Conservation (phyloP, 176 grass and related monocot species). For the Musa beccarii region DNA sequence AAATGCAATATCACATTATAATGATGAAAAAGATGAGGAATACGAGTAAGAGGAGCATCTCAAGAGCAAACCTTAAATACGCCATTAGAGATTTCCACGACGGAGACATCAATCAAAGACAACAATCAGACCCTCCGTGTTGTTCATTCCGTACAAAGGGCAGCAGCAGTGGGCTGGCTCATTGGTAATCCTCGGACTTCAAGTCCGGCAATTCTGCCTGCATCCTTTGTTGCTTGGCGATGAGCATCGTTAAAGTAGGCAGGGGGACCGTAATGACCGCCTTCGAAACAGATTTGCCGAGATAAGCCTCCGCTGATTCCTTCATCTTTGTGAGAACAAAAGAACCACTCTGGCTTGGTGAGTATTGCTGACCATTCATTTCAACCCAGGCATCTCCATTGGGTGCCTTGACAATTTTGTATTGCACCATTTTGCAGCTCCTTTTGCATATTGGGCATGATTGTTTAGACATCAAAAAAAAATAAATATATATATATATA, state of each 20-base stretch:
- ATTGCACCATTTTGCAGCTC: constrained; percentile 49
- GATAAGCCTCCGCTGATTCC: too few relatives aligned
- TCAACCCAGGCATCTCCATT: constrained; percentile 35
- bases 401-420: constrained; percentile 37
- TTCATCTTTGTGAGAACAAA: constrained; percentile 26
- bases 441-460: too few relatives aligned
- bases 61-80: constrained; percentile 65
- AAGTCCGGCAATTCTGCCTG: too few relatives aligned
- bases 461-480: too few relatives aligned
- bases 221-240: too few relatives aligned
- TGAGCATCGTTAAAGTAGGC: too few relatives aligned
- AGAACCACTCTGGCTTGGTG: constrained; percentile 80
- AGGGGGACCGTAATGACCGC: too few relatives aligned
- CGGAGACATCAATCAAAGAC: constrained; percentile 88
- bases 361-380: constrained; percentile 69
- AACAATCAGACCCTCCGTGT: constrained; percentile 84
- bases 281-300: too few relatives aligned
- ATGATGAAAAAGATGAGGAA: constrained; percentile 4
- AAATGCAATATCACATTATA: not conserved
- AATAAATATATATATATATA: too few relatives aligned
- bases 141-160: constrained; percentile 96
- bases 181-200: constrained; percentile 77
- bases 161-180: constrained; percentile 61
- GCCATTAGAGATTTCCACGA: constrained; percentile 8
- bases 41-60: too few relatives aligned